Base-by-base conservation (phyloP, 352 stramenopile species). In the Pythium scleroteichum region DNA sequence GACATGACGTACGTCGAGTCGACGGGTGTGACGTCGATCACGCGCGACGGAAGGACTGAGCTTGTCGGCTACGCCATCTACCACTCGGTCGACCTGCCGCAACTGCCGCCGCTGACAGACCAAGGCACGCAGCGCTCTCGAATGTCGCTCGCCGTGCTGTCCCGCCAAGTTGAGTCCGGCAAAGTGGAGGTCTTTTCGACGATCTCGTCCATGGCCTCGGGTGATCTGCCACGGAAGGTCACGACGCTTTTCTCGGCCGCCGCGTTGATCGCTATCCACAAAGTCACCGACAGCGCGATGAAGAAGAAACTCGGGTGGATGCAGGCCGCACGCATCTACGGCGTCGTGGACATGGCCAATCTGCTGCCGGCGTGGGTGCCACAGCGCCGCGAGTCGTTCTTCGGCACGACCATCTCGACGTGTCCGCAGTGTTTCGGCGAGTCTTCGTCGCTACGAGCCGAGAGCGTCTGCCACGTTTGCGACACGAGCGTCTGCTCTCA, bases 151-250 rank as follows among this genome's bases (percentile, higher is more conserved):
- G 79, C 69, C 41, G 66, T 69, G 3, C 41, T 85, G 29, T 85
- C 76, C 53, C 62, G 63, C 4, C 67, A 82, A 40, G 53, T 57
- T 1, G 41, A 70, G 0, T 4, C 12, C 2, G 52, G 49, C 0
- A 71, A 49, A 0, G 74, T 87, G 4, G 78, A 87, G 20, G 78
- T 78, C 40, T 85, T 79, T 41, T 69, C 80, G 45, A 71, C 68
- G 17, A 71, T 66, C 17, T 74, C 69, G 35, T 71, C 83, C 29
- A 73, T 85, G 59, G 40, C 69, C 44, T 26, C 69, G 46, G 44
- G 63, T 63, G 64, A 29, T 14, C 35, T 69, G 6, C 39, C 46
- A 2, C 39, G 63, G 8, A 7, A 38, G 13, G 51, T 71, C 8
- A 53, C 63, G 4, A 20, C 68, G 26, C 54, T 55, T 12, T 69